Base-by-base conservation (phyloP, 2,329 filamentous ascomycete species). In the Cytospora piceae region DNA sequence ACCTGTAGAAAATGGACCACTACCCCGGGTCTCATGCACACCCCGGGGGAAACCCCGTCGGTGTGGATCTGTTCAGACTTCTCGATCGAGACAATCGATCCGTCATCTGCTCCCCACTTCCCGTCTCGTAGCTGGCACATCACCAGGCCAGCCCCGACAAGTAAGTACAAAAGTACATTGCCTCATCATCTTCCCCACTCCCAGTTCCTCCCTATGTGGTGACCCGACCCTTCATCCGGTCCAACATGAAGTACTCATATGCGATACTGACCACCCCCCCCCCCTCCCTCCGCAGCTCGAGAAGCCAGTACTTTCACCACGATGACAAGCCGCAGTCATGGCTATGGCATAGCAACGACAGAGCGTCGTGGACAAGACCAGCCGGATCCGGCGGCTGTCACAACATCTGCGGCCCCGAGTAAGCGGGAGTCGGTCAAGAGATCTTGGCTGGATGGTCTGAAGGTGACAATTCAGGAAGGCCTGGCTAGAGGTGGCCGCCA, bases 71-170 rank as follows among this genome's bases (percentile, higher is more conserved):
- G 46, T 24, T 49, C 46, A 22, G 46, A 49, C n/a, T 49, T 49
- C n/a, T 49, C n/a, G 11, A 24, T 49, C 4, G 46, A 49, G 8
- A 49, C 46, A 2, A 24, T 49, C 20, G n/a, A 49, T 24, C 46
- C 46, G n/a, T 49, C n/a, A 14, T 14, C n/a, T 20, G 11, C 46
- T 22, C 46, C 46, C 12, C 46, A 49, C 12, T 49, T 49, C 46
- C 24, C 11, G n/a, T 49, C 46, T 49, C 46, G 46, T 49, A 49
- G n/a, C 46, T 49, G 46, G 46, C 46, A n/a, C 24, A 49, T 49
- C 46, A 24, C 46, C 46, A n/a, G n/a, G 46, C 46, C 46, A 49
- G n/a, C 22, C 22, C 11, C n/a, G 24, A 49, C n/a, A 24, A 49
- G 46, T 49, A 24, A 24, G n/a, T 49, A 49, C n/a, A 11, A 4